Base-by-base conservation (phyloP, 2,329 filamentous ascomycete genomes). In the Alternaria incomplexa region DNA sequence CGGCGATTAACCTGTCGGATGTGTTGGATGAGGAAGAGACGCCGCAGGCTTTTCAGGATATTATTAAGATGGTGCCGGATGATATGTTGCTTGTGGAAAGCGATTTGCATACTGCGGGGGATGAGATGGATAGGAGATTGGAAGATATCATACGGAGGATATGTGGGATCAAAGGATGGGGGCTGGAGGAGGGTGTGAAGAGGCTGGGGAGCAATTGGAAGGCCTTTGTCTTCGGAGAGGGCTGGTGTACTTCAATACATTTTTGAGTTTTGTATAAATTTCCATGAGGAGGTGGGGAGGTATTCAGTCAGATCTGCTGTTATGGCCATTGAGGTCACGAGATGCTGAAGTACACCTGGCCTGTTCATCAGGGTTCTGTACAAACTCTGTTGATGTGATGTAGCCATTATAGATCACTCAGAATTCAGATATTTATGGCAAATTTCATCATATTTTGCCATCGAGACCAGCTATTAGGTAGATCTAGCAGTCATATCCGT, bases 11-110 rank as follows among this genome's bases (percentile, higher is more conserved):
- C 75, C 87, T 94, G 71, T 85, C 86, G 3, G 73, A 78, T 58
- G 68, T 66, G 30, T 83, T 86, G 17, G 79, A 77, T 70, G 70
- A 83, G 73, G 75, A 83, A 73, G 76, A 84, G 81, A 66, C 78
- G 72, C 74, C 82, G 79, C 73, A 76, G 65, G 87, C 89, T 59
- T 87, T 87, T 5, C 85, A 87, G 23, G 89, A 93, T 20, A 86
- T 90, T 20, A 85, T 98, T 51, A 87, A 86, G 63, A 86, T 86
- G 3, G 85, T 96, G 4, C 95, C 96, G 0, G 91, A 93, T 67
- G 87, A 95, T 69, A 86, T 89, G 56, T 83, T 99, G 12, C 84
- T 99, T 20, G 85, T 97, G 3, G 96, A 99, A 80, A 98, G 93
- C 76, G 96, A 99, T 79, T 78, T 97, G 62, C 93, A 98, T 78